Evolutionary conservation across 2,329 filamentous ascomycete species (phyloP), one percentile per base, ranked within the genome.

Genomic region (Fusarium nisikadoi): DNA sequence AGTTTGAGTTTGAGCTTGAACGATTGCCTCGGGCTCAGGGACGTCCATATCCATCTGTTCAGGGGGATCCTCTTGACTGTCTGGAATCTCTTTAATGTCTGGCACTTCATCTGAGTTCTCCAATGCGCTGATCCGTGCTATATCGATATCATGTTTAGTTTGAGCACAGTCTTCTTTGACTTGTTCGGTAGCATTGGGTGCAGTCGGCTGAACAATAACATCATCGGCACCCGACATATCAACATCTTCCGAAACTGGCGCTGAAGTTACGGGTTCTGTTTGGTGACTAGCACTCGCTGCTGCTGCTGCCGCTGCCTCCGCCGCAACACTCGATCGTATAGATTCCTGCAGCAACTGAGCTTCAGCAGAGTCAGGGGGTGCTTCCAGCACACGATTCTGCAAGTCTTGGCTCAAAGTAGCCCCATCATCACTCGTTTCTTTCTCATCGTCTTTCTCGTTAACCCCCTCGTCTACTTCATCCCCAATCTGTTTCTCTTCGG

Each of bases 331-430:
- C 13, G 80, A 80, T 45, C 77, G 74, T 46, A 81, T 80, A 38
- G 82, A 84, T 72, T 85, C 86, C 71, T 82, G 83, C 46, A 84
- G 78, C 65, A 83, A 80, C 72, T 84, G 86, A 27, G 83, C 83
- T 71, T 88, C 85, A 5, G 83, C 83, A 23, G 74, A 78, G 42
- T 78, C 62, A 53, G 71, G 72, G 62, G 72, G 66, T 45, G 65
- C 59, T 49, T 76, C 68, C 67, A 75, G 42, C 13, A 73, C 74
- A 27, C 68, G 60, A n/a, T 71, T 68, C 36, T 78, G 62, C 39
- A 77, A 35, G 25, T 76, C 75, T 38, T 76, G 70, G 4, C 39
- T 65, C 29, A 55, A 50, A 29, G 71, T 20, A n/a, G 38, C 68
- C 33, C 65, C 65, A 27, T 62, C 60, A n/a, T 17, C 65, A 9